phyloP scores from a whole-genome alignment of 495 filamentous ascomycete genomes.

The Penicillium bialowiezense region DNA sequence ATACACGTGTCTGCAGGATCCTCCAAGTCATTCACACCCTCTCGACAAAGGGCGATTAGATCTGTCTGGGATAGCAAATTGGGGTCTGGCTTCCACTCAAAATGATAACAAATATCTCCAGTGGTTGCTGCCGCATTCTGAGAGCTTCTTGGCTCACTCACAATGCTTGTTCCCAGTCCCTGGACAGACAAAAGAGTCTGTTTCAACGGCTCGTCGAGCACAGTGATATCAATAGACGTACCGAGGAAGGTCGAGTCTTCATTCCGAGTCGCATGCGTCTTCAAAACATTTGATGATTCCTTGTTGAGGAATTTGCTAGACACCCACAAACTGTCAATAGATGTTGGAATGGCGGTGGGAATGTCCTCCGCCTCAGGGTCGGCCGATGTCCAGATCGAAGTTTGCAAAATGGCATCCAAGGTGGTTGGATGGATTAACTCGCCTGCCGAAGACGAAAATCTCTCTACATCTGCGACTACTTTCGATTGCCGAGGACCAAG shows the following conservation, averaged over 20 bases:
- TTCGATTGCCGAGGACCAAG: neutral
- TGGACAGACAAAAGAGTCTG: neutral
- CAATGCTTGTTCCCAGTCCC: neutral
- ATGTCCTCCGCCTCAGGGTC: neutral
- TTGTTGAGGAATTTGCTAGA: constrained; percentile 1
- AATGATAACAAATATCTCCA: constrained; percentile 2
- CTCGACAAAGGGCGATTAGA: neutral
- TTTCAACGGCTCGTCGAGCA: neutral
- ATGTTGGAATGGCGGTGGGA: constrained; percentile 4
- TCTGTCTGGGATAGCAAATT: neutral
- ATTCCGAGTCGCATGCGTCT: neutral
- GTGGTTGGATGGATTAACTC: constrained; percentile 30
- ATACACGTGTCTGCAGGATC: neutral
- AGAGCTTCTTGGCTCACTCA: neutral
- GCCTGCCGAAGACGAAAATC: neutral
- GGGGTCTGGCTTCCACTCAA: constrained; percentile 3
- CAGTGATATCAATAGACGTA: neutral
- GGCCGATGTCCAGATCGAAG: neutral
- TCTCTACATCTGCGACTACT: neutral
- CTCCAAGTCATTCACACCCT: neutral
- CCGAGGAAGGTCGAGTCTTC: neutral
- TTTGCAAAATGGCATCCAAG: constrained; percentile 27
- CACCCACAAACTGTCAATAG: constrained; percentile 3
- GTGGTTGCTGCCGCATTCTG: neutral
- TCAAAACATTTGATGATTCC: neutral